These are phyloP conservation scores for Microdochium trichocladiopsis DNA, from an alignment of 2,329 filamentous ascomycete species.

Conservation along the genomic window DNA sequence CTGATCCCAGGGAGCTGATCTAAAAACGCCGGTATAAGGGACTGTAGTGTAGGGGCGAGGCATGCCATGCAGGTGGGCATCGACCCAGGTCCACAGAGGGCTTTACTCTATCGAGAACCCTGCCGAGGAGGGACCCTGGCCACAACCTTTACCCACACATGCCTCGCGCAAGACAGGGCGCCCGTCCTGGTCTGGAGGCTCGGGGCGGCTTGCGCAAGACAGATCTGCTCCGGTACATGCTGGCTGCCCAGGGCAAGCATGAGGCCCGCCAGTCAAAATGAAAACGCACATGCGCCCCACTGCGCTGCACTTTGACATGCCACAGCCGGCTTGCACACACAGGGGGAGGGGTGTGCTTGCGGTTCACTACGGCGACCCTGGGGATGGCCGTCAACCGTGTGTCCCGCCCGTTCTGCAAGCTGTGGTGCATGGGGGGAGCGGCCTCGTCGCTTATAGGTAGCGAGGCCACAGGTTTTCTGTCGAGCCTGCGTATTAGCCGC, in stretches of 20 bases:
- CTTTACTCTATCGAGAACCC: constrained; percentile 1
- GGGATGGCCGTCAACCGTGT: not conserved
- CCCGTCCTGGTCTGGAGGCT: too few species aligned
- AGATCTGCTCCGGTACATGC: not conserved
- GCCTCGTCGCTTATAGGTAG: not conserved
- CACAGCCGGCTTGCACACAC: not conserved
- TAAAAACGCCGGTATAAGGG: not conserved
- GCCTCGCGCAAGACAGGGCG: not conserved
- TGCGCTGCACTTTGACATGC: not conserved
- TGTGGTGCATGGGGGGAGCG: not conserved
- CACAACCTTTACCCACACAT: not conserved
- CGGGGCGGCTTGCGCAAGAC: not conserved
- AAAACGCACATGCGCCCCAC: not conserved
- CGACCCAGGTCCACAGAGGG: not conserved
- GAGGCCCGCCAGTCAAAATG: not conserved
- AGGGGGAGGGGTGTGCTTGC: not conserved
- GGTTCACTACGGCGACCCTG: not conserved
- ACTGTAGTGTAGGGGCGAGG: not conserved
- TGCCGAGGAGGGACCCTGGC: not conserved
- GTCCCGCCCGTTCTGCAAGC: not conserved
- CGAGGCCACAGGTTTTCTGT: not conserved
- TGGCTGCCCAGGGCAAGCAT: not conserved
- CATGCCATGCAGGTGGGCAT: not conserved
- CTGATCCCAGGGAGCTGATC: not conserved
- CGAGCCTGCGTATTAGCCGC: not conserved